Conservation (phyloP, 306 rosid genomes). For the Sophora flavescens region DNA sequence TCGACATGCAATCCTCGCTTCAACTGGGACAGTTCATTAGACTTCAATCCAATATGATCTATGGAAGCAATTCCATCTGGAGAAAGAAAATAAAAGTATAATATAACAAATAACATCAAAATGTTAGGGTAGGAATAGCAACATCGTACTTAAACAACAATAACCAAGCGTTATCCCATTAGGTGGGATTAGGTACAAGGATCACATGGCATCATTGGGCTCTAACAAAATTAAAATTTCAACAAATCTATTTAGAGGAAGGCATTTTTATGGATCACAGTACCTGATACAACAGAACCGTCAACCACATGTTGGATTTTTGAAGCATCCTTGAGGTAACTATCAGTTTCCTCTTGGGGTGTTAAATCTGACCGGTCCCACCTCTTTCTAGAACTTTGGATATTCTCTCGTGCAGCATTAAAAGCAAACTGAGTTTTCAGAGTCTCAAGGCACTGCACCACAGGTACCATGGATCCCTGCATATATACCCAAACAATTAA, state of each 20-base stretch:
- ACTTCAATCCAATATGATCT: slow-evolving; percentile 50
- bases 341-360: slow-evolving; percentile 51
- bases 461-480: slow-evolving; percentile 91
- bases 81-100: slow-evolving; percentile 40
- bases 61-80: slow-evolving; percentile 60
- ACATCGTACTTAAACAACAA: slow-evolving; percentile 12
- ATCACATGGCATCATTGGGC: slow-evolving; percentile 15
- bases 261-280: slow-evolving; percentile 20
- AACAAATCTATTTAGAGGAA: background rate
- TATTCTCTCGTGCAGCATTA: slow-evolving; percentile 60
- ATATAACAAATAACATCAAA: slow-evolving; percentile 42
- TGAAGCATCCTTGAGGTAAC: slow-evolving; percentile 50
- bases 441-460: slow-evolving; percentile 82
- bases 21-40: slow-evolving; percentile 55
- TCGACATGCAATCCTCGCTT: slow-evolving; percentile 60
- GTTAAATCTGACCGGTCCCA: slow-evolving; percentile 67
- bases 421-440: slow-evolving; percentile 74
- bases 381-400: slow-evolving; percentile 70
- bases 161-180: slow-evolving; percentile 20
- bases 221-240: background rate
- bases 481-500: slow-evolving; percentile 48
- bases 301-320: slow-evolving; percentile 50
- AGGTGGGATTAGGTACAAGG: background rate
- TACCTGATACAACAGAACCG: slow-evolving; percentile 59
- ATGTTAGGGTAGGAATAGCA: slow-evolving; percentile 32